phyloP scores from a whole-genome alignment of 805 yeast genomes.

The Middelhovenomyces tepae region DNA sequence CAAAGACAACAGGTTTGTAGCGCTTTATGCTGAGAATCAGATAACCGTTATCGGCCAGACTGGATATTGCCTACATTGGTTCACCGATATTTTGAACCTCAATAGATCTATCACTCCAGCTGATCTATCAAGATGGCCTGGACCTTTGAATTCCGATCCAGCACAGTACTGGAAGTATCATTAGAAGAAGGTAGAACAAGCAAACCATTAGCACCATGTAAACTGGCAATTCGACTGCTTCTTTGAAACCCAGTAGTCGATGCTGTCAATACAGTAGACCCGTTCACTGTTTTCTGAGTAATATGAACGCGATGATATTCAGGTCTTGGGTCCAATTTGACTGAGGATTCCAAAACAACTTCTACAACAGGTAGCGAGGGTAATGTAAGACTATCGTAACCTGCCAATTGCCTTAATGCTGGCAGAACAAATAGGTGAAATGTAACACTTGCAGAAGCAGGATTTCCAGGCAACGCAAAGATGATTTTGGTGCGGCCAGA shows the following conservation, averaged over 20 bases:
- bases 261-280: constrained; percentile 33
- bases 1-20: too few relatives aligned
- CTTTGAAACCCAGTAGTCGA: constrained; percentile 43
- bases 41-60: too few relatives aligned
- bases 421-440: constrained; percentile 41
- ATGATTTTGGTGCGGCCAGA: constrained; percentile 25
- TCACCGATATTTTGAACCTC: too few relatives aligned
- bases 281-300: constrained; percentile 21
- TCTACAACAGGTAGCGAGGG: constrained; percentile 30
- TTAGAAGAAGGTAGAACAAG: constrained; percentile 34
- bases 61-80: too few relatives aligned
- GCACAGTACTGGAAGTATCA: background rate
- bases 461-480: constrained; percentile 49
- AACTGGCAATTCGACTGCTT: constrained; percentile 40
- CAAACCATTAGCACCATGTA: constrained; percentile 40
- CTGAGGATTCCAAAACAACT: constrained; percentile 28
- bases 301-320: constrained; percentile 42
- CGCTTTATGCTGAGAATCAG: too few relatives aligned
- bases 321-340: constrained; percentile 39
- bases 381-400: constrained; percentile 19
- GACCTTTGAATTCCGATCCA: constrained; percentile 14
- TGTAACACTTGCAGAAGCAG: constrained; percentile 46
- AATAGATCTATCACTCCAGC: too few relatives aligned
- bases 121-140: constrained; percentile 16
- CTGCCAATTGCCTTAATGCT: constrained; percentile 33